Evolutionary conservation across 2,329 filamentous ascomycete genomes (phyloP), one percentile per base, ranked within the genome.

Genomic region (Colletotrichum simmondsii): DNA sequence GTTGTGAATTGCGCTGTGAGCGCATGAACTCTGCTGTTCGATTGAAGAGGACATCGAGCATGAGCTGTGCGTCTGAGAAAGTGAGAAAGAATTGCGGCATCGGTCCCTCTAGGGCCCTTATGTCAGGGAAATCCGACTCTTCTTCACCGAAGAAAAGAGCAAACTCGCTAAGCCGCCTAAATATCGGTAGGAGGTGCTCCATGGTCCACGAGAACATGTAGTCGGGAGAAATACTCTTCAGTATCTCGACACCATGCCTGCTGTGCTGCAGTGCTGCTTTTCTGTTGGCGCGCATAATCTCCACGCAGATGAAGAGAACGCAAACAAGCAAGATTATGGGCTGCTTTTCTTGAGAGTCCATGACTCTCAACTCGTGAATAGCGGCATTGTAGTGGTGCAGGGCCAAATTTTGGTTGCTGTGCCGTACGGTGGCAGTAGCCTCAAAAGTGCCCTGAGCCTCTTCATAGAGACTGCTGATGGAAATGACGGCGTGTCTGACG

Each of bases 271-370:
- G 28, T 1, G 64, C 64, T 3, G 35, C 35, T 10, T 60, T 26
- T 11, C 28, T 49, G 11, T 67, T 26, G n/a, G 10, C n/a, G 12
- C 54, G 54, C 54, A 67, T 46, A 7, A 52, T 24, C 14, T 67
- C 64, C 28, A 75, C 65, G 56, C 68, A 68, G 24, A 75, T 70
- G 49, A 78, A 75, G 59, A 77, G 46, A 35, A 74, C 65, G 70
- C 77, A 68, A 61, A 73, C 71, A 24, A 63, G 42, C 5, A 77
- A 57, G 5, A 75, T 71, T 7, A 74, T 56, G 7, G 63, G 32
- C 12, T 49, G 19, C 24, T 24, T 65, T 58, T 68, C 60, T 19
- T 58, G 30, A 5, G 71, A 30, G 60, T 16, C 53, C 37, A 53
- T 68, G 57, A 19, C 35, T 6, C 56, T 57, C 26, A 76, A 65